phyloP scores from a whole-genome alignment of 768 basidiomycete genomes.

The Termitomyces sp. region DNA sequence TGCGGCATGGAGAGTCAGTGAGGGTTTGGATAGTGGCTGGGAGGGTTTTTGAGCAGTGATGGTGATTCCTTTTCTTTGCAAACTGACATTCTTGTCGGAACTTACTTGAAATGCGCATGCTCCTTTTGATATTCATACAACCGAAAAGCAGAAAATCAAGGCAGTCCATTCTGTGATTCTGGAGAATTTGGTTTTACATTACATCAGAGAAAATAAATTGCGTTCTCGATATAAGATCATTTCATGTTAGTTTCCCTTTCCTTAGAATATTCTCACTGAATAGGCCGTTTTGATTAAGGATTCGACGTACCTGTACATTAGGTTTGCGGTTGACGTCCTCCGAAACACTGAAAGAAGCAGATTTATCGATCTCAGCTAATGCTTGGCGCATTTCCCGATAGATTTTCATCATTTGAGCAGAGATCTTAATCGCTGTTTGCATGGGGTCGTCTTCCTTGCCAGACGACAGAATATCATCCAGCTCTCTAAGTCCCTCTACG shows the following conservation, averaged over 20 bases:
- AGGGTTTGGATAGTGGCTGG: constrained; percentile 54
- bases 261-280: too few relatives aligned
- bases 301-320: background rate
- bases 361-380: background rate
- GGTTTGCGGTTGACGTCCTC: background rate
- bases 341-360: background rate
- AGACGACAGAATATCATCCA: background rate
- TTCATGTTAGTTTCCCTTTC: too few relatives aligned
- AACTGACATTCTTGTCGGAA: too few relatives aligned
- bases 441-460: background rate
- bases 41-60: constrained; percentile 17
- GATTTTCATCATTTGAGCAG: background rate
- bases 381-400: background rate
- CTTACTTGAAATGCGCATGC: too few relatives aligned
- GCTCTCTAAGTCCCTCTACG: background rate
- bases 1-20: constrained; percentile 57
- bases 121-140: background rate
- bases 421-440: background rate
- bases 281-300: background rate
- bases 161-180: too few relatives aligned
- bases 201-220: background rate
- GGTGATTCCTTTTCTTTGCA: background rate
- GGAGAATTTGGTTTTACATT: background rate
- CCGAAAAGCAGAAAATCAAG: too few relatives aligned
- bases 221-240: background rate